Evolutionary conservation across 2,329 filamentous ascomycete species (phyloP), one percentile per base, ranked within the genome.

Genomic region (Coniochaeta sp.): DNA sequence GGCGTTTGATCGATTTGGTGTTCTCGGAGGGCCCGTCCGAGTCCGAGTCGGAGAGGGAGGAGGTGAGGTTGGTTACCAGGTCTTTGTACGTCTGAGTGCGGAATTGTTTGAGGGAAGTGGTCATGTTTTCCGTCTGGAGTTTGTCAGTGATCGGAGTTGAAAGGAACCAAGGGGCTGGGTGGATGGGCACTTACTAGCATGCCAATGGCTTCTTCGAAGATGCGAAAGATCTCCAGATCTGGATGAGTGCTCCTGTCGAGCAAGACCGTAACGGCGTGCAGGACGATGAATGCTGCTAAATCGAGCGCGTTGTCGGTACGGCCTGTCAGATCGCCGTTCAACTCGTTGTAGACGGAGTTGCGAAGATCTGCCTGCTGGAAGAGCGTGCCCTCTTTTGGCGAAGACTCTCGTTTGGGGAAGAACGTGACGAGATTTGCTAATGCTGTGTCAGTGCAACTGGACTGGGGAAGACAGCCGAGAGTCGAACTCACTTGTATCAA

Each of bases 191-290:
- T 54, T 68, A 86, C 84, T 63, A 88, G 66, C 24, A 87, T 81
- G 14, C 84, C 85, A 34, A 88, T 84, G 6, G 84, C 85, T 62
- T 88, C 85, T 64, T 87, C 84, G 55, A 88, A 88, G 1, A 88
- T 84, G 1, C 84, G 79, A 61, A 88, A 85, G 0, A 88, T 77
- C 61, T 88, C 83, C 0, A 88, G 72, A 55, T 88, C 83, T 0
- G 81, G 81, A 64, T 88, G 83, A 0, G 83, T 81, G 0, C 83
- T 78, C 28, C 81, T 74, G 28, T 88, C 84, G 0, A 88, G 73
- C 1, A 88, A 74, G 0, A 87, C 84, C 0, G 81, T 87, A 3
- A 86, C 79, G 1, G 85, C 84, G 63, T 88, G 85, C 2, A 85
- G 72, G 0, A 83, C 81, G 1, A 85, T 77, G n/a, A 88, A 75